Evolutionary conservation across 257 asterid genomes (phyloP).

Genomic region (Plantago ovata): DNA sequence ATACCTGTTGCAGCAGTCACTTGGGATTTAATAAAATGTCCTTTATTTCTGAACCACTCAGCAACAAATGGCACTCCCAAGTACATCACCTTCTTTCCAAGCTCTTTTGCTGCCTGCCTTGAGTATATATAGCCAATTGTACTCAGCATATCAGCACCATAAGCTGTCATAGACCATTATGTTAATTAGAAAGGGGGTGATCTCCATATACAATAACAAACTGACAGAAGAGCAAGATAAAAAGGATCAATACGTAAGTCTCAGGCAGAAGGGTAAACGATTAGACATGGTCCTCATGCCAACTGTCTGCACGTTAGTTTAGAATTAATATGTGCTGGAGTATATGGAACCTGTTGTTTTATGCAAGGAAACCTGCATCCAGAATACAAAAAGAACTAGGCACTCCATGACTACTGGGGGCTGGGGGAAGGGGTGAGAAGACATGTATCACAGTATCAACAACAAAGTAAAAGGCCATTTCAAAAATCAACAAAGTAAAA

Average conservation of each 20-base stretch:
- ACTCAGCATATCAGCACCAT: conserved; percentile 96
- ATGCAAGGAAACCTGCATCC: too few relatives aligned
- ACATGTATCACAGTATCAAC: too few relatives aligned
- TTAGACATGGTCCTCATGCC: too few relatives aligned
- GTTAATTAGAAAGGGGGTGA: conserved; percentile 26
- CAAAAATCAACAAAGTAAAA: too few relatives aligned
- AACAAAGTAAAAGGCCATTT: too few relatives aligned
- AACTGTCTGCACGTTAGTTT: too few relatives aligned
- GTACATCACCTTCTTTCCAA: conserved; percentile 92
- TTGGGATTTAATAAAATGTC: conserved; percentile 95
- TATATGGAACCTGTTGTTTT: too few relatives aligned
- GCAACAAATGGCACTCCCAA: conserved; percentile 95
- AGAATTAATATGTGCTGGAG: too few relatives aligned
- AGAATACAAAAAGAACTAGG: too few relatives aligned
- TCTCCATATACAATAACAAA: conserved; percentile 9
- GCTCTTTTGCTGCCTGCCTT: conserved; percentile 96
- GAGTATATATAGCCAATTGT: conserved; percentile 94
- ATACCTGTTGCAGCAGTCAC: conserved; percentile 98
- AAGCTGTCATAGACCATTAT: conserved; percentile 58
- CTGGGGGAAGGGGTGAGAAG: too few relatives aligned
- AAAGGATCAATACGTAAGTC: conserved; percentile 12
- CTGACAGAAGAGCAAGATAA: conserved; percentile 8
- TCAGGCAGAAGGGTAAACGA: not conserved
- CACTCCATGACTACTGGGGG: too few relatives aligned
- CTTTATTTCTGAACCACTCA: conserved; percentile 99